Evolutionary conservation across 2,329 filamentous ascomycete species (phyloP).

Genomic region (Elsinoe australis): DNA sequence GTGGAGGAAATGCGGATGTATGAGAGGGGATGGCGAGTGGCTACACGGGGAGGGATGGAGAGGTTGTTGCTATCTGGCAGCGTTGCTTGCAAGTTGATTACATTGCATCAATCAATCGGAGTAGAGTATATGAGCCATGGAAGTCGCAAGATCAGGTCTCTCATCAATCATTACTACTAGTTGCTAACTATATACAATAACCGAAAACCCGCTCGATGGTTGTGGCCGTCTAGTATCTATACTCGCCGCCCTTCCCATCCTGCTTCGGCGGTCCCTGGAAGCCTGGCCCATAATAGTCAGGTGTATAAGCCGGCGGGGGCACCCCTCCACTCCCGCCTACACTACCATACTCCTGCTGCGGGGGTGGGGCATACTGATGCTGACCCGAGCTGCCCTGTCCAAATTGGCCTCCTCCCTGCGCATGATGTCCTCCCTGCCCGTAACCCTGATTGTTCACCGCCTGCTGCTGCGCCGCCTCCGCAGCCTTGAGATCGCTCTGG

Average conservation of each 20-base stretch:
- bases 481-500: constrained; percentile 32
- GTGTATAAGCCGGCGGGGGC: constrained; percentile 12
- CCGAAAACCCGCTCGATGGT: background rate
- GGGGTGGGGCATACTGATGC: background rate
- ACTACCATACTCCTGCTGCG: constrained; percentile 6
- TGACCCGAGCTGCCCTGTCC: too few species aligned
- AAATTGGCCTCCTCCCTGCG: constrained; percentile 4
- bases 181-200: constrained; percentile 11
- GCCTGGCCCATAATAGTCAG: constrained; percentile 9
- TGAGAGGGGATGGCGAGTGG: too few species aligned
- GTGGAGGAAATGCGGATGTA: background rate
- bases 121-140: too few species aligned
- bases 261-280: constrained; percentile 7
- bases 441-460: constrained; percentile 2
- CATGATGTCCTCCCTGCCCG: background rate
- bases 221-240: constrained; percentile 1
- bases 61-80: too few species aligned
- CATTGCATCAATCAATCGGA: too few species aligned
- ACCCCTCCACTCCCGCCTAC: background rate
- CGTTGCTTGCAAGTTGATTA: too few species aligned
- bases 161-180: too few species aligned
- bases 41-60: too few species aligned
- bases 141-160: too few species aligned
- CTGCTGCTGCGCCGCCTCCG: constrained; percentile 19
- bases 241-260: constrained; percentile 13